phyloP scores from a whole-genome alignment of 768 basidiomycete genomes.

The Phylloporus scabripes region DNA sequence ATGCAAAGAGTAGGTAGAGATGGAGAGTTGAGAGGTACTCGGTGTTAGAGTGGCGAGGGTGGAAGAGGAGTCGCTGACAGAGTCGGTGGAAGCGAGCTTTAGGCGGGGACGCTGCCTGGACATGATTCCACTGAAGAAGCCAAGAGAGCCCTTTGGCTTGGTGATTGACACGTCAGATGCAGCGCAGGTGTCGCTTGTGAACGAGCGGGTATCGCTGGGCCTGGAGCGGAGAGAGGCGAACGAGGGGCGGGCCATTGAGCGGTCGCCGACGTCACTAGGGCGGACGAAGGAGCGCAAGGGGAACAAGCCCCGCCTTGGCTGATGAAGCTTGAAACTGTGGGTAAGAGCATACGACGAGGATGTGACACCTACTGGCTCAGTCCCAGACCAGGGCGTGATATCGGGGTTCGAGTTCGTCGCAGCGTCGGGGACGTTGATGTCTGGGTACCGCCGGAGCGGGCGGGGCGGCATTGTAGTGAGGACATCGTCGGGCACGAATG shows the following conservation, averaged over 20 bases:
- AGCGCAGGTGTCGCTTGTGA: slow-evolving; percentile 23
- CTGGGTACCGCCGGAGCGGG: slow-evolving; percentile 10
- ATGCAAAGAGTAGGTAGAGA: slow-evolving; percentile 14
- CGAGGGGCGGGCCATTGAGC: slow-evolving; percentile 20
- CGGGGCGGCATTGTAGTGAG: neutral
- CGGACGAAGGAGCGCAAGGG: slow-evolving; percentile 14
- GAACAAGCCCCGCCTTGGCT: slow-evolving; percentile 22
- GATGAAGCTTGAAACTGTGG: slow-evolving; percentile 9
- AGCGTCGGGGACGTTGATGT: neutral
- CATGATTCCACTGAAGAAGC: slow-evolving; percentile 35
- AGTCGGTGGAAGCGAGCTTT: slow-evolving; percentile 35
- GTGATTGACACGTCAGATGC: slow-evolving; percentile 33
- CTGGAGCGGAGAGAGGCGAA: slow-evolving; percentile 24
- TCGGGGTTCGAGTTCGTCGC: slow-evolving; percentile 5
- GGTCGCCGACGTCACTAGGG: slow-evolving; percentile 19
- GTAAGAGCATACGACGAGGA: neutral
- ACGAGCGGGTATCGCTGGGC: slow-evolving; percentile 29
- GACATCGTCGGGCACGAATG: slow-evolving; percentile 5
- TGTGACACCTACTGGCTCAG: slow-evolving; percentile 10
- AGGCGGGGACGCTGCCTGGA: slow-evolving; percentile 39
- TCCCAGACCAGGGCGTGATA: slow-evolving; percentile 20
- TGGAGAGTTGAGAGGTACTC: slow-evolving; percentile 27
- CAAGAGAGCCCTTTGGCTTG: slow-evolving; percentile 46
- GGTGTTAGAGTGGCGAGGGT: slow-evolving; percentile 37
- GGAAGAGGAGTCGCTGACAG: slow-evolving; percentile 22